phyloP scores from a whole-genome alignment of 1,284 basidiomycete genomes.

The Neonothopanus nambi region DNA sequence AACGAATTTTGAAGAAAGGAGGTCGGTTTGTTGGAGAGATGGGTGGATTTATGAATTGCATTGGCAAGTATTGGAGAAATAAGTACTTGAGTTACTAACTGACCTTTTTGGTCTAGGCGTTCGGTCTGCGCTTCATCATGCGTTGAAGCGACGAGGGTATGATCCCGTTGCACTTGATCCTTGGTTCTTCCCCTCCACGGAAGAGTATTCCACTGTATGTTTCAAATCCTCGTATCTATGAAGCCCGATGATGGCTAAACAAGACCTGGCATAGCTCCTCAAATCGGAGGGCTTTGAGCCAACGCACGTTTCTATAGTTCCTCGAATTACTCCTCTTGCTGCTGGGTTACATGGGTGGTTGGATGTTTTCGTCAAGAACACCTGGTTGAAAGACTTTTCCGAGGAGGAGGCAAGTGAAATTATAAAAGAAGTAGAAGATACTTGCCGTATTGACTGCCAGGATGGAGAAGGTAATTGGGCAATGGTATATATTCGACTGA shows the following conservation, averaged over 20 bases:
- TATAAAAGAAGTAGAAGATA: slow-evolving; percentile 57
- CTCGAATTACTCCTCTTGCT: slow-evolving; percentile 68
- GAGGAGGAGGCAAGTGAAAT: slow-evolving; percentile 59
- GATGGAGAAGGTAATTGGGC: slow-evolving; percentile 63
- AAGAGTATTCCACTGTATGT: slow-evolving; percentile 61
- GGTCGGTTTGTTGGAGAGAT: slow-evolving; percentile 77
- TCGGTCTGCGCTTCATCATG: slow-evolving; percentile 58
- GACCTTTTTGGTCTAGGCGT: slow-evolving; percentile 46
- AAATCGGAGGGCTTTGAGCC: slow-evolving; percentile 55
- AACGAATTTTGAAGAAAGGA: slow-evolving; percentile 65
- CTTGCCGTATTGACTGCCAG: slow-evolving; percentile 59
- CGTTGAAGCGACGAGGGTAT: slow-evolving; percentile 52
- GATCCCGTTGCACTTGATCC: slow-evolving; percentile 67
- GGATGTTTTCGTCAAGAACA: slow-evolving; percentile 59
- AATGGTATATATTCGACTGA: slow-evolving; percentile 71
- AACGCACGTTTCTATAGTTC: slow-evolving; percentile 57
- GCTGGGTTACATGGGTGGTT: slow-evolving; percentile 72
- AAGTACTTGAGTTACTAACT: not conserved
- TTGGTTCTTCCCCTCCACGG: slow-evolving; percentile 80
- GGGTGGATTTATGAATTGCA: slow-evolving; percentile 74
- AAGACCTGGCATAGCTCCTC: slow-evolving; percentile 48
- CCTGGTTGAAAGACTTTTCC: slow-evolving; percentile 52
- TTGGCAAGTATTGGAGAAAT: slow-evolving; percentile 41
- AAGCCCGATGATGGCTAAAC: not conserved
- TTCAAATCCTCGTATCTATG: not conserved